A percentile compares a stretch with the other conserved stretches of the same genome.
phyloP scores from a whole-genome alignment of 2,329 filamentous ascomycete species.

The Ascochyta lentis region DNA sequence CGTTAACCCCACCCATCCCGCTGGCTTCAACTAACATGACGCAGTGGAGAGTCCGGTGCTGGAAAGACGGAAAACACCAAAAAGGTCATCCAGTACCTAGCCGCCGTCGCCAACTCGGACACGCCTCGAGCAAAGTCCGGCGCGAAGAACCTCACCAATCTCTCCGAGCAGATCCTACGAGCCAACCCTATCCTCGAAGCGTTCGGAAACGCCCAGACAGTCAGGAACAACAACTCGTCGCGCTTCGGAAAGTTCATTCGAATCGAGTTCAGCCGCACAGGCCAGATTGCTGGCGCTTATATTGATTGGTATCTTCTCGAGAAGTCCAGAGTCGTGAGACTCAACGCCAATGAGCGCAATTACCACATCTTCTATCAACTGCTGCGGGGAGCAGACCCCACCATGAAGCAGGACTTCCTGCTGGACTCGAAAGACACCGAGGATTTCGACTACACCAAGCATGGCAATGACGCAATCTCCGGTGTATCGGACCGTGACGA shows the following conservation, averaged over 20 bases:
- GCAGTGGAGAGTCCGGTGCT: constrained; percentile 87
- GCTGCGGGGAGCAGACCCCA: constrained; percentile 77
- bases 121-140: constrained; percentile 66
- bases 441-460: constrained; percentile 89
- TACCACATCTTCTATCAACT: constrained; percentile 99
- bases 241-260: constrained; percentile 98
- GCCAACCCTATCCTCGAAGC: constrained; percentile 98
- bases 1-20: constrained; percentile 12
- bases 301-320: constrained; percentile 99
- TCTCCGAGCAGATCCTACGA: constrained; percentile 94
- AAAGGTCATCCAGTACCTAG: constrained; percentile 98
- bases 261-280: constrained; percentile 88
- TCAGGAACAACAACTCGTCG: constrained; percentile 97
- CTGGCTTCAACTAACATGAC: constrained; percentile 22
- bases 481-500: constrained; percentile 91
- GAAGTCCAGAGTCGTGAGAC: constrained; percentile 93
- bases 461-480: constrained; percentile 88
- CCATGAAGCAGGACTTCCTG: constrained; percentile 77
- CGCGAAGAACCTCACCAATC: constrained; percentile 75
- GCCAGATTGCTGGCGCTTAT: constrained; percentile 92
- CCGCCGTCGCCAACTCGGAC: constrained; percentile 88
- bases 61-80: constrained; percentile 99
- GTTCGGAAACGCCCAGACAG: constrained; percentile 97
- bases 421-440: constrained; percentile 77
- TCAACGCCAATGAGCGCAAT: constrained; percentile 88